Evolutionary conservation across 2,329 filamentous ascomycete genomes (phyloP).

Genomic region (Aspergillus fumigatiaffinis): DNA sequence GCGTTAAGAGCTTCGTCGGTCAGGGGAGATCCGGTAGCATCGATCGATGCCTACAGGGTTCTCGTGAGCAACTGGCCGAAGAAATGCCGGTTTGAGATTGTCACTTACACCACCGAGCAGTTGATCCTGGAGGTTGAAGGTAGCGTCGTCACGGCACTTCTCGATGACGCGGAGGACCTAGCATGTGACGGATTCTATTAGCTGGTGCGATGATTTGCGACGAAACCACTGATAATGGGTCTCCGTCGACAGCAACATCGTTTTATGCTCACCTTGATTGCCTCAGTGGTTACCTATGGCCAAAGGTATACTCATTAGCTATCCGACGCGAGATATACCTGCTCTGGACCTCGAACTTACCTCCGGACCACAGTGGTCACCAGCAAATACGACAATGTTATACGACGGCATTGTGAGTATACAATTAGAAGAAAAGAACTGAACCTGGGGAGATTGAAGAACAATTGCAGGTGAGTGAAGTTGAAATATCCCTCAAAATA

Average conservation of each 20-base stretch:
- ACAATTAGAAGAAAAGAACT: conserved; percentile 6
- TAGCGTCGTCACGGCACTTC: conserved; percentile 64
- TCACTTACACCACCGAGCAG: conserved; percentile 81
- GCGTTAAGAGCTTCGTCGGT: conserved; percentile 79
- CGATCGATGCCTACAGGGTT: conserved; percentile 71
- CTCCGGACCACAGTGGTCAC: conserved; percentile 84
- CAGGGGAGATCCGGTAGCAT: conserved; percentile 71
- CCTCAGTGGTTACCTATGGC: conserved; percentile 72
- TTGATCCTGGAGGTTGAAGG: conserved; percentile 88
- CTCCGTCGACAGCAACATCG: background rate
- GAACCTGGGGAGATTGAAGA: conserved; percentile 15
- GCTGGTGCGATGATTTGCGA: background rate
- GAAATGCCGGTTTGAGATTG: background rate
- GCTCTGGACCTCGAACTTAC: conserved; percentile 45
- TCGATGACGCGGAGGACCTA: conserved; percentile 78
- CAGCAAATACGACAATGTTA: conserved; percentile 76
- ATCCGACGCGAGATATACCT: background rate
- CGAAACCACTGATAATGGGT: too few relatives aligned
- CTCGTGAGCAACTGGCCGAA: background rate
- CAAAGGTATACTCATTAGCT: conserved; percentile 7
- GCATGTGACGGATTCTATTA: background rate
- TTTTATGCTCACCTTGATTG: conserved; percentile 64
- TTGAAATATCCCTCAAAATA: conserved; percentile 4
- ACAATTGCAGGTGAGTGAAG: conserved; percentile 6
- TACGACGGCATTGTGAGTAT: conserved; percentile 59